Conservation (phyloP, 2,329 filamentous ascomycete genomes). For the Didymella sp. region DNA sequence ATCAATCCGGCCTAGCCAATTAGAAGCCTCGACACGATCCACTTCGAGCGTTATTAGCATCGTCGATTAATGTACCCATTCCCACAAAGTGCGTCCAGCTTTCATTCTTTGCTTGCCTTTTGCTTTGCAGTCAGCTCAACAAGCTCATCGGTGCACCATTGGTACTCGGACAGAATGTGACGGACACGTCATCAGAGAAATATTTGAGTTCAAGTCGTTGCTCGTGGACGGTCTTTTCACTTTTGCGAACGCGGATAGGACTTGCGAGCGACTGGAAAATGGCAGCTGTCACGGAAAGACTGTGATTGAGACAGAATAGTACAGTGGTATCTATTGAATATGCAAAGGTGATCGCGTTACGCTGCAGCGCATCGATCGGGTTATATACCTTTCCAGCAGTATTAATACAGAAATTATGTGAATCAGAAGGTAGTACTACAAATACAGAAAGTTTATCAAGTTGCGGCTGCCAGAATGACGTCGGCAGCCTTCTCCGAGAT, state of each 20-base stretch:
- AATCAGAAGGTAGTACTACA: too few relatives aligned
- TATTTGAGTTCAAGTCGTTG: neutral
- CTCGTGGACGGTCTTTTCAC: constrained; percentile 1
- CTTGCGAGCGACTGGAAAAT: constrained; percentile 1
- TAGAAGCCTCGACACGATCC: neutral
- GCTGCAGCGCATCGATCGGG: too few relatives aligned
- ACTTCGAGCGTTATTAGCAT: neutral
- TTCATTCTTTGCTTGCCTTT: neutral
- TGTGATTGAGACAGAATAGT: constrained; percentile 1
- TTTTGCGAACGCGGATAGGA: constrained; percentile 2
- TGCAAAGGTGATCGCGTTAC: neutral
- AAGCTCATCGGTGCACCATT: neutral
- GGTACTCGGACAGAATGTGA: neutral
- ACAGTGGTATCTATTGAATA: neutral
- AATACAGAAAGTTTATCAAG: neutral
- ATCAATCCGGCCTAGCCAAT: neutral
- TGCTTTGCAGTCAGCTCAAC: neutral
- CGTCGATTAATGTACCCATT: neutral
- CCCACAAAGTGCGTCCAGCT: too few relatives aligned
- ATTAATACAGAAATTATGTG: neutral
- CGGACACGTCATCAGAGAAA: neutral
- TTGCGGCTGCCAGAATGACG: constrained; percentile 54
- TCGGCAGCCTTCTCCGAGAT: constrained; percentile 69
- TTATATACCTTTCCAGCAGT: too few relatives aligned
- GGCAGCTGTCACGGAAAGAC: constrained; percentile 6